These are phyloP conservation scores for Tulasnella sp. DNA, from an alignment of 768 basidiomycete genomes.

Conservation along the genomic window DNA sequence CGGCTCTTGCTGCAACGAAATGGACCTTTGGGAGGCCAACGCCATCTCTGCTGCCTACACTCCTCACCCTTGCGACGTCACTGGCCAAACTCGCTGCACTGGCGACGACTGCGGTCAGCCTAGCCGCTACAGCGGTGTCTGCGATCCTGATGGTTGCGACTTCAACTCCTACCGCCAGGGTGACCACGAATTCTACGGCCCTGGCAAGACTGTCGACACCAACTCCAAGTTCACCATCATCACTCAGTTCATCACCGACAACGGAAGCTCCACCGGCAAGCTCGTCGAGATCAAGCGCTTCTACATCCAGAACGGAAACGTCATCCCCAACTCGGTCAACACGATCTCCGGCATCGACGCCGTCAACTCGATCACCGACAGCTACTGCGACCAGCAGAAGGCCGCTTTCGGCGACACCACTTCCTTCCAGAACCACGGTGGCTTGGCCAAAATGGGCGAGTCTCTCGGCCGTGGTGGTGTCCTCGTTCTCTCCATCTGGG, in stretches of 20 bases:
- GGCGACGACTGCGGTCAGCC: slow-evolving; percentile 37
- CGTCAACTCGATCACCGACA: slow-evolving; percentile 28
- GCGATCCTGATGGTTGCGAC: slow-evolving; percentile 57
- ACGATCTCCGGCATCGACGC: slow-evolving; percentile 43
- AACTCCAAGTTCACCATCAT: slow-evolving; percentile 51
- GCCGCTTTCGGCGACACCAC: slow-evolving; percentile 45
- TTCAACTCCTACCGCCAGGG: slow-evolving; percentile 63
- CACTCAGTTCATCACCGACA: slow-evolving; percentile 53
- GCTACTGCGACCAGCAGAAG: slow-evolving; percentile 25
- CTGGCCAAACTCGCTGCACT: slow-evolving; percentile 45
- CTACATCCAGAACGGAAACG: slow-evolving; percentile 47
- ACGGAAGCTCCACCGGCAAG: slow-evolving; percentile 45
- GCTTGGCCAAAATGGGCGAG: slow-evolving; percentile 38
- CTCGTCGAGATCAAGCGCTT: slow-evolving; percentile 48
- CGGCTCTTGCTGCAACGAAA: slow-evolving; percentile 55
- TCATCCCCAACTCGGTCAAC: slow-evolving; percentile 49
- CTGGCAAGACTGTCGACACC: slow-evolving; percentile 50
- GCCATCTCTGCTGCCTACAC: slow-evolving; percentile 50
- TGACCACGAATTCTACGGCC: slow-evolving; percentile 45
- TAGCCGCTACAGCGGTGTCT: slow-evolving; percentile 41
- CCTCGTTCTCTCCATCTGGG: slow-evolving; percentile 51
- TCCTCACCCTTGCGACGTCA: slow-evolving; percentile 48
- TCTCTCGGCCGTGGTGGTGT: slow-evolving; percentile 46
- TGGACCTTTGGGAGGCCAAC: slow-evolving; percentile 62
- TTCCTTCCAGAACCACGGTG: slow-evolving; percentile 43